These are phyloP conservation scores for Thraustochytrium sp. DNA, from an alignment of 352 stramenopile genomes.

Conservation along the genomic window DNA sequence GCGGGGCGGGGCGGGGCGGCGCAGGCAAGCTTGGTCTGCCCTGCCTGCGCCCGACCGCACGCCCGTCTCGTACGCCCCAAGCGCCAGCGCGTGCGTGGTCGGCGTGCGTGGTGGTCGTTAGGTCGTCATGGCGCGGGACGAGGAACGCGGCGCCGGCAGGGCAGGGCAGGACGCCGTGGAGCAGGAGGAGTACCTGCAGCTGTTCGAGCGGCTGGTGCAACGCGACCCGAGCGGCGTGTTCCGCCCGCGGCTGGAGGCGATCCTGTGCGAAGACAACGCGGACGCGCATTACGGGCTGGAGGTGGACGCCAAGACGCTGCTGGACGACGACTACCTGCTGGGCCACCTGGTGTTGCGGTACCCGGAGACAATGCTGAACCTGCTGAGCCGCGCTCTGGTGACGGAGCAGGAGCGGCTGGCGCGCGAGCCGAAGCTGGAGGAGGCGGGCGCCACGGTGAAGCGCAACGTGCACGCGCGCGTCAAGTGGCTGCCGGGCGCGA, in stretches of 20 bases:
- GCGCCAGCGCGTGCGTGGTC: too few species aligned
- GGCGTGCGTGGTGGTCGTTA: neutral
- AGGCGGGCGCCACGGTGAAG: neutral
- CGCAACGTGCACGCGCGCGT: conserved; percentile 76
- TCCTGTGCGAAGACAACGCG: neutral
- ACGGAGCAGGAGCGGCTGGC: neutral
- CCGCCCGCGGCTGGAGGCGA: neutral
- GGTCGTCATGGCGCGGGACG: neutral
- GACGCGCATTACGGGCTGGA: conserved; percentile 18
- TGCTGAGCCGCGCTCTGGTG: neutral
- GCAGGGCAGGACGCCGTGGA: neutral
- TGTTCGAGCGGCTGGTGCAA: conserved; percentile 30
- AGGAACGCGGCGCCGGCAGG: neutral
- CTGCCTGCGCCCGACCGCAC: too few species aligned
- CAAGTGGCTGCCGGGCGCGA: conserved; percentile 73
- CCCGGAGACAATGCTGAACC: conserved; percentile 36
- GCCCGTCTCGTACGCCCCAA: too few species aligned
- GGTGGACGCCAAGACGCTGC: conserved; percentile 23
- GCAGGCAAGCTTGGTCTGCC: too few species aligned
- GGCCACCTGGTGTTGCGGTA: conserved; percentile 20
- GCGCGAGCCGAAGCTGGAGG: neutral
- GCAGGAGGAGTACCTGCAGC: conserved; percentile 28
- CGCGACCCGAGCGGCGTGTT: conserved; percentile 7
- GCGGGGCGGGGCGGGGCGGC: too few species aligned
- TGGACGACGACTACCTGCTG: conserved; percentile 33